Conservation (phyloP, 257 asterid genomes). For the Fraxinus excelsior region DNA sequence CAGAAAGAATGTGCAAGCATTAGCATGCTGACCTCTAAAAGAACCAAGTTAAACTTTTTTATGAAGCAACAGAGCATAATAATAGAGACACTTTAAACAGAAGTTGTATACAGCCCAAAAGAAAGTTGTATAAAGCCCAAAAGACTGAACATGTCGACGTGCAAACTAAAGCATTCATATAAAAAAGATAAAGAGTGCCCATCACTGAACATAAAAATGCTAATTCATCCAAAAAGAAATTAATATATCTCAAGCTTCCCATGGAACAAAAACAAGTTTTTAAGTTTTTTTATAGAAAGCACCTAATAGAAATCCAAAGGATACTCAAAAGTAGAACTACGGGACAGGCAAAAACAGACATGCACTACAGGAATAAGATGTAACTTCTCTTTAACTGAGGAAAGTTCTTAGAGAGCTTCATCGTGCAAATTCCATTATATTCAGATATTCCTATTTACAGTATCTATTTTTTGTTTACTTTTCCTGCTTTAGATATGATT, state of each 20-base stretch:
- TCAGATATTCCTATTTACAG: background rate
- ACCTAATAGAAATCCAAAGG: conserved; percentile 1
- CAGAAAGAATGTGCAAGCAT: conserved; percentile 30
- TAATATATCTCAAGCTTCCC: conserved; percentile 3
- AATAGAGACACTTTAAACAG: background rate
- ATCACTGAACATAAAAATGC: background rate
- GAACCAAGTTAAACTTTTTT: conserved; percentile 12
- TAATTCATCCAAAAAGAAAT: conserved; percentile 16
- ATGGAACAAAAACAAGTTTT: background rate
- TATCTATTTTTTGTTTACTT: background rate
- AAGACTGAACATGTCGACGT: background rate
- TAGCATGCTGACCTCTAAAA: conserved; percentile 3
- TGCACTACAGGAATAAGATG: conserved; percentile 6
- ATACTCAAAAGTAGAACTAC: conserved; percentile 1
- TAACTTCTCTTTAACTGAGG: background rate
- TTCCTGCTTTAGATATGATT: background rate
- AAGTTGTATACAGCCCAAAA: background rate
- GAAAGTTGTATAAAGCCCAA: background rate
- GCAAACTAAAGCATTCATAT: background rate
- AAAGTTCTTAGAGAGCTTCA: background rate
- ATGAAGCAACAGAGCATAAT: conserved; percentile 6
- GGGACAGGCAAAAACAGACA: conserved; percentile 7
- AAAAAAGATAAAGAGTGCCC: background rate
- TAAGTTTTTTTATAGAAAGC: background rate
- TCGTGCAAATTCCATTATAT: background rate